Conservation (phyloP, 164 flowering plant genomes). For the Sedum album region DNA sequence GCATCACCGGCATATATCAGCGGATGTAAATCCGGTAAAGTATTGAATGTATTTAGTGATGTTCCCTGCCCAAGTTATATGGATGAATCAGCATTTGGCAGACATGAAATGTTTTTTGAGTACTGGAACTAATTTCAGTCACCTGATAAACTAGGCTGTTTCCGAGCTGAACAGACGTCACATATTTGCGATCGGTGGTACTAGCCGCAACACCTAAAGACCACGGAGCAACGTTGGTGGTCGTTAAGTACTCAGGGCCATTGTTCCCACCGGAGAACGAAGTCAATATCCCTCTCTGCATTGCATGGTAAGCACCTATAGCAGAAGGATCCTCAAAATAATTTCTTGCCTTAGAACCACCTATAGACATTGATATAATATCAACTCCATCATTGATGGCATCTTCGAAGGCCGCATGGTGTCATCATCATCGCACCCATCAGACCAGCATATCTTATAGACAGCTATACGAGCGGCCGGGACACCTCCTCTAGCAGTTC, state of each 20-base stretch:
- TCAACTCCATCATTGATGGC: constrained; percentile 48
- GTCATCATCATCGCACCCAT: constrained; percentile 23
- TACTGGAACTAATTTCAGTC: background rate
- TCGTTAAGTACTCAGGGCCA: constrained; percentile 17
- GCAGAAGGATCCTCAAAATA: constrained; percentile 22
- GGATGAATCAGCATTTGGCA: background rate
- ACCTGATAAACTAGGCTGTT: constrained; percentile 22
- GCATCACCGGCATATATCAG: constrained; percentile 24
- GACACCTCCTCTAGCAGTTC: constrained; percentile 46
- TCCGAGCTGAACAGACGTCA: constrained; percentile 20
- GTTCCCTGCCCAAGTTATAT: constrained; percentile 16
- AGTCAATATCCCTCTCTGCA: constrained; percentile 23
- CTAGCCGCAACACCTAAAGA: constrained; percentile 33
- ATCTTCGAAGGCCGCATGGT: constrained; percentile 51
- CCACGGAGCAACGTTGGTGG: constrained; percentile 33
- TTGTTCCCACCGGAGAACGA: constrained; percentile 25
- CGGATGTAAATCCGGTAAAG: constrained; percentile 9
- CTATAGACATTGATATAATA: constrained; percentile 31
- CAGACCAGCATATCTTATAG: constrained; percentile 32
- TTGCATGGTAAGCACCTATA: constrained; percentile 30
- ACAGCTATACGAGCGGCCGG: constrained; percentile 46
- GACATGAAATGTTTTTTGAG: background rate
- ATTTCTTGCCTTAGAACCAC: background rate
- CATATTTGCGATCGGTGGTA: constrained; percentile 23
- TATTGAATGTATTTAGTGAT: constrained; percentile 21